Conservation (phyloP, 140 eudicot genomes). For the Oenanthe javanica region DNA sequence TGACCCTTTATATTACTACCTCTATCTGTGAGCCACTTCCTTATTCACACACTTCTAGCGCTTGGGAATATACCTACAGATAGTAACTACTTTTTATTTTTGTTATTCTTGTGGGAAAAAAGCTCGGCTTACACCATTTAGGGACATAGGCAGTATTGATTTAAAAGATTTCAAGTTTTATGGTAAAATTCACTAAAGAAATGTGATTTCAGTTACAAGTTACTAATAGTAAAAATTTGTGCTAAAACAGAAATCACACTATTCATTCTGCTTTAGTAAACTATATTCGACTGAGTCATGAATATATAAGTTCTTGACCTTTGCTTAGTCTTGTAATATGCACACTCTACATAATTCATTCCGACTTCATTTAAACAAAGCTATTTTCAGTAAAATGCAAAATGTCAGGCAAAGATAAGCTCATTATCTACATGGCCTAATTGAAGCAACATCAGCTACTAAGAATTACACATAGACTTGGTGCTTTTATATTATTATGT, state of each 20-base stretch:
- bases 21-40: no score
- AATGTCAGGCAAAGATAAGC: background rate
- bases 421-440: background rate
- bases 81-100: no score
- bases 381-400: background rate
- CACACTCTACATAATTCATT: no score
- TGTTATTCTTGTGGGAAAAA: no score
- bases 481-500: background rate
- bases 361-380: background rate
- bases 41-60: no score
- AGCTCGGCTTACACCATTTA: no score
- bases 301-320: background rate
- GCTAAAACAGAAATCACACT: background rate
- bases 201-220: background rate
- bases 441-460: background rate
- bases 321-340: background rate
- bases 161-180: background rate
- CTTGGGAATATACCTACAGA: no score
- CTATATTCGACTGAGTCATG: background rate
- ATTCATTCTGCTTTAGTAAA: background rate
- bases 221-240: background rate
- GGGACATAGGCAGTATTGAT: background rate
- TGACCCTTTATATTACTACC: no score
- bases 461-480: background rate
- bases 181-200: background rate